Conservation (phyloP, 495 filamentous ascomycete species). For the Penicillium longicatenatum region DNA sequence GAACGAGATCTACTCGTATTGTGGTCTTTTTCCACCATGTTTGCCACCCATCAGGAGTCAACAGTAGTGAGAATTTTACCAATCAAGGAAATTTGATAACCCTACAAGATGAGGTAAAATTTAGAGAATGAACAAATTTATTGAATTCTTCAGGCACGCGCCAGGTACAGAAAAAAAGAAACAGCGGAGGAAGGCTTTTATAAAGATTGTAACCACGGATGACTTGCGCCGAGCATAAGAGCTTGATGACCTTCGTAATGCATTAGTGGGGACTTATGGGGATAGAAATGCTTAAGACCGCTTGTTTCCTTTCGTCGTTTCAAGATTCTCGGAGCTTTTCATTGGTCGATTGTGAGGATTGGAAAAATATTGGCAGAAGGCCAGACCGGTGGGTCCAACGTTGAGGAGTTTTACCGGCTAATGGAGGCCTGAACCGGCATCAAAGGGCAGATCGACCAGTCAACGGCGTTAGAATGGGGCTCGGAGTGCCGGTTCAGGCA, state of each 20-base stretch:
- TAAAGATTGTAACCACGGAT: background rate
- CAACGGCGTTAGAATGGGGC: background rate
- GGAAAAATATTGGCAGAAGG: background rate
- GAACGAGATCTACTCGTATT: slow-evolving; percentile 3
- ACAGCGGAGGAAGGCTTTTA: background rate
- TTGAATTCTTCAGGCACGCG: background rate
- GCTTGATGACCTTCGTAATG: background rate
- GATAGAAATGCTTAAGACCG: background rate
- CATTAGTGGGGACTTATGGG: background rate
- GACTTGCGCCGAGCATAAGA: slow-evolving; percentile 1
- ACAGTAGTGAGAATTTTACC: background rate
- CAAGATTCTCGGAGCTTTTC: background rate
- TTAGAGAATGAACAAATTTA: background rate
- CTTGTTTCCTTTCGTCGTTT: background rate
- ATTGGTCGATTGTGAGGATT: background rate
- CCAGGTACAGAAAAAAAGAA: background rate
- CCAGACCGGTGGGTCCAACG: background rate
- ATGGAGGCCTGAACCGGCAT: slow-evolving; percentile 18
- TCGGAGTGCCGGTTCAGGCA: background rate
- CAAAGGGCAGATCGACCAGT: background rate
- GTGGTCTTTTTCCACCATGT: background rate
- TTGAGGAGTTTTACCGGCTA: background rate
- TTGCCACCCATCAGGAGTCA: background rate
- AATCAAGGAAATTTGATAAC: background rate
- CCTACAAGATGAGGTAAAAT: background rate